Base-by-base conservation (phyloP, 257 asterid genomes). In the Penstemon newberryi region DNA sequence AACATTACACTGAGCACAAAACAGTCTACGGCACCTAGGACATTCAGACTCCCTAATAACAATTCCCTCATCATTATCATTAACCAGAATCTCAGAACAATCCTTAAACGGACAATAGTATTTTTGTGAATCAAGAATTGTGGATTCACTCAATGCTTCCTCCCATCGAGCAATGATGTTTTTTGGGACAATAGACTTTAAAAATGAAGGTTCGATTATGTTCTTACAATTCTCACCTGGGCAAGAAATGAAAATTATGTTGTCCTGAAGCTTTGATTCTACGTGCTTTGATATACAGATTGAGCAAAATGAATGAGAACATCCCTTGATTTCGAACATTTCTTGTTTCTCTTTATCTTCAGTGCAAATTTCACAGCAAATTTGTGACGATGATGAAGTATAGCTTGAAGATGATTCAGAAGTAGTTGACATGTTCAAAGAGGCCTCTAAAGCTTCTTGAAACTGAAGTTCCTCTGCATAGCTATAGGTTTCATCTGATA, bases 1-100 rank as follows among this genome's bases (percentile, higher is more conserved):
- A 15, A 84, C 92, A 3, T 60, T 49, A 52, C 95, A 88, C 41
- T 56, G 77, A 0, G 78, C 89, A 13, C 95, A 86, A 66, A 88
- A 75, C 73, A 77, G 43, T 62, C 82, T 79, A 11, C 74, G 40
- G 60, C 92, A 86, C 51, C 49, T 15, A 0, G 87, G 89, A 52
- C 96, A 86, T 64, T 72, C 83, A 0, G 81, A 67, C 33, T 69
- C 80, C 10, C 57, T 73, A 9, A 81, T 39, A 1, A 47, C 18
- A 25, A 45, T 70, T 46, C 67, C 72, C 2, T 43, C 78, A 0
- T 45, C 78, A 1, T 37, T 67, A 19, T 83, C 90, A 3, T 73
- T 46, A 5, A 88, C 74, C 72, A 88, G 5, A 61, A 85, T 60
- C 19, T 75, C 87, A 0, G 78, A 70, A 59, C 92, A 88, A 7